phyloP scores from a whole-genome alignment of 345 rosid species.

The Trapa bicornis region DNA sequence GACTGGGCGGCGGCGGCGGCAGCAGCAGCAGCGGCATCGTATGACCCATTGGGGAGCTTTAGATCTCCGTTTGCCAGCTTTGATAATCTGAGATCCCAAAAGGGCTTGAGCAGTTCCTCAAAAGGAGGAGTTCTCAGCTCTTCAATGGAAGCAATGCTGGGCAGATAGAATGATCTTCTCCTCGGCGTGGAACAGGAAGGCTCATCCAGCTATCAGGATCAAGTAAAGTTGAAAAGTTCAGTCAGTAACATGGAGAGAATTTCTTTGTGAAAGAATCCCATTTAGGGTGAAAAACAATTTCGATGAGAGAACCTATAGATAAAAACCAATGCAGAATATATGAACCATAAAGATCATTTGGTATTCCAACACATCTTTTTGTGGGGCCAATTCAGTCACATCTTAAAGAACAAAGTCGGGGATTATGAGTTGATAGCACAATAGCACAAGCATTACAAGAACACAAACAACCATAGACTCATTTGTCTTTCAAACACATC shows the following conservation, averaged over 20 bases:
- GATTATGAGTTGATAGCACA: neutral
- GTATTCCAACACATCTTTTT: neutral
- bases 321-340: neutral
- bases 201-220: conserved; percentile 26
- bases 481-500: neutral
- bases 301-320: neutral
- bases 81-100: conserved; percentile 52
- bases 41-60: conserved; percentile 36
- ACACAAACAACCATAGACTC: neutral
- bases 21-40: no score
- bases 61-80: conserved; percentile 66
- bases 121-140: conserved; percentile 82
- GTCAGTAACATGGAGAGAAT: no score
- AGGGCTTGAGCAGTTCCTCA: conserved; percentile 59
- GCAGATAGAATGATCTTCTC: conserved; percentile 65
- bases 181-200: conserved; percentile 41
- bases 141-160: conserved; percentile 61
- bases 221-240: conserved; percentile 5
- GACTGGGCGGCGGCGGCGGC: no score
- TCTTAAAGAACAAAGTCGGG: neutral
- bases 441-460: no score
- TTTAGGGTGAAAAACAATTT: neutral
- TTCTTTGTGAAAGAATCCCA: neutral
- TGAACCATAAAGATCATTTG: neutral
- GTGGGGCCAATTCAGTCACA: no score